Evolutionary conservation across 2,329 filamentous ascomycete species (phyloP).

Genomic region (Drechslerella coelobrocha): DNA sequence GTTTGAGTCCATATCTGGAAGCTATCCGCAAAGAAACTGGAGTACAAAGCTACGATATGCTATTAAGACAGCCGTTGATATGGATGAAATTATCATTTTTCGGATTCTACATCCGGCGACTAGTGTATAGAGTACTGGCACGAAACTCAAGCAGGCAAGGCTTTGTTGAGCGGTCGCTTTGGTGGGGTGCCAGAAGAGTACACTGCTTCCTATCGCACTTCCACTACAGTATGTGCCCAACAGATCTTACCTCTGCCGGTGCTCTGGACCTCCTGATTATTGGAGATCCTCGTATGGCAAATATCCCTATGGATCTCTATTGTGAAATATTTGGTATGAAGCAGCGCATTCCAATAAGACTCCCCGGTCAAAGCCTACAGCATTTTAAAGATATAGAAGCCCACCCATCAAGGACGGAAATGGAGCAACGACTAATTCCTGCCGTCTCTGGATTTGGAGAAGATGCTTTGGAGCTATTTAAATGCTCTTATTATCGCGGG

Average conservation of each 20-base stretch:
- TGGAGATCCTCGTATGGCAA: slow-evolving; percentile 36
- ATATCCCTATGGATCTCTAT: slow-evolving; percentile 29
- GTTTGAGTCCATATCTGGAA: background rate
- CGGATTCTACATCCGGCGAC: background rate
- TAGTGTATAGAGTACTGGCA: slow-evolving; percentile 14
- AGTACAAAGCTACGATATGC: slow-evolving; percentile 7
- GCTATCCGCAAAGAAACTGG: slow-evolving; percentile 11
- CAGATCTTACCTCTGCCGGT: slow-evolving; percentile 28
- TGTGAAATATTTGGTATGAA: slow-evolving; percentile 39
- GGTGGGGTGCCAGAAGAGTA: slow-evolving; percentile 24
- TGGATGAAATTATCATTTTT: slow-evolving; percentile 16
- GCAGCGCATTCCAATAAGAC: background rate
- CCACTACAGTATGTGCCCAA: slow-evolving; percentile 33
- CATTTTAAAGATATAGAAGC: slow-evolving; percentile 25
- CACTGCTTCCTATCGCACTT: slow-evolving; percentile 33
- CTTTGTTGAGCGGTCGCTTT: slow-evolving; percentile 7
- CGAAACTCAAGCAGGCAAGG: background rate
- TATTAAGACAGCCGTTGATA: slow-evolving; percentile 14
- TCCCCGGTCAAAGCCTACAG: slow-evolving; percentile 13
- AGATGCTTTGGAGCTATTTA: slow-evolving; percentile 20
- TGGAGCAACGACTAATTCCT: slow-evolving; percentile 35
- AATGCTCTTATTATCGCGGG: slow-evolving; percentile 39
- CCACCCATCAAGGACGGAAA: slow-evolving; percentile 29
- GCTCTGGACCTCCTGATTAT: slow-evolving; percentile 20
- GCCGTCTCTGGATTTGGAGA: slow-evolving; percentile 16